phyloP scores from a whole-genome alignment of 371 early-diverging fungal genomes.

The Sporodiniella umbellata region DNA sequence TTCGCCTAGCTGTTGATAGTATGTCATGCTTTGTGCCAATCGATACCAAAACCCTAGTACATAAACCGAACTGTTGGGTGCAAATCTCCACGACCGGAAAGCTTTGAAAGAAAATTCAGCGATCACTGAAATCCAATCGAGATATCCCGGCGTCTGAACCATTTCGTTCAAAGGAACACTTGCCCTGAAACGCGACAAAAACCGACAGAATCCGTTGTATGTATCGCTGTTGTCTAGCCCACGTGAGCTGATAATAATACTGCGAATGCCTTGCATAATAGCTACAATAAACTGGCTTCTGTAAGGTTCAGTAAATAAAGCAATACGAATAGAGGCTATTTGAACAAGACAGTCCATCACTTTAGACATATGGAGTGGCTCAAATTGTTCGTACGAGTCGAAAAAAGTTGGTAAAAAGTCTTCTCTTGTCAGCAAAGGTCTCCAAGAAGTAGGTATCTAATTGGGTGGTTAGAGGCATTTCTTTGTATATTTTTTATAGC shows the following conservation, averaged over 20 bases:
- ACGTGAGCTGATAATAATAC: constrained; percentile 59
- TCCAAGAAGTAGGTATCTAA: constrained; percentile 81
- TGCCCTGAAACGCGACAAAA: constrained; percentile 78
- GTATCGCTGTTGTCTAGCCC: constrained; percentile 73
- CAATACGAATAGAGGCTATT: constrained; percentile 78
- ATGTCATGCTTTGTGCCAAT: constrained; percentile 63
- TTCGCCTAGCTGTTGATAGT: constrained; percentile 42
- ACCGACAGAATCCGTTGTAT: constrained; percentile 83
- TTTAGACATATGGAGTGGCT: constrained; percentile 52
- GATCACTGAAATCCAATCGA: constrained; percentile 70
- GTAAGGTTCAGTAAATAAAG: constrained; percentile 73
- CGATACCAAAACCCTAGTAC: constrained; percentile 85
- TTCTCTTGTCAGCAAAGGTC: constrained; percentile 63
- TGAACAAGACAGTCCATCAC: constrained; percentile 83
- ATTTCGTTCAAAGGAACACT: constrained; percentile 80
- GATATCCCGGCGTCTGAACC: constrained; percentile 63
- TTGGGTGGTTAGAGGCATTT: constrained; percentile 26
- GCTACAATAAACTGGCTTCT: constrained; percentile 64
- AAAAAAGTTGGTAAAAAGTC: constrained; percentile 71
- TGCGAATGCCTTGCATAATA: constrained; percentile 70
- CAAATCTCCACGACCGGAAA: constrained; percentile 68
- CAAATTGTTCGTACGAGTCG: constrained; percentile 63
- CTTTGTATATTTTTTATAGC: constrained; percentile 3
- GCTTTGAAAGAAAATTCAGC: constrained; percentile 75
- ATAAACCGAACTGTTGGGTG: constrained; percentile 67